These are phyloP conservation scores for Diaporthe sp. DNA, from an alignment of 2,329 filamentous ascomycete genomes.

Conservation along the genomic window DNA sequence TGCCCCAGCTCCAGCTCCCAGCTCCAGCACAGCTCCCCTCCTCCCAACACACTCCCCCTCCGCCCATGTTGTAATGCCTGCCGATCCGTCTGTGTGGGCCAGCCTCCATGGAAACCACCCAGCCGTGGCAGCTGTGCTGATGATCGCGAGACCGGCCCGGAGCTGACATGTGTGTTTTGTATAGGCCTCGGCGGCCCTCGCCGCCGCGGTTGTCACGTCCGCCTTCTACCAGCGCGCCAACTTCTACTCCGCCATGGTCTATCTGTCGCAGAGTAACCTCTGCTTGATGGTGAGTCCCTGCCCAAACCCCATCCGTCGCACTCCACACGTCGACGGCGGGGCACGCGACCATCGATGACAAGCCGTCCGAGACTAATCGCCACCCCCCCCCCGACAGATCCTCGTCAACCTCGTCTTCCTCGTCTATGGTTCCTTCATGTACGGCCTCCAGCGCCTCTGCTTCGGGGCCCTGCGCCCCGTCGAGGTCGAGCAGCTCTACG, in stretches of 20 bases:
- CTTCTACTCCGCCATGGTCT: constrained; percentile 98
- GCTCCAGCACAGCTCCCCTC: constrained; percentile 6
- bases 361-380: background rate
- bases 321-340: background rate
- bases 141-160: background rate
- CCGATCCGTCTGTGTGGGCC: background rate
- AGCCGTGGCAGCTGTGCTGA: constrained; percentile 36
- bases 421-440: constrained; percentile 83
- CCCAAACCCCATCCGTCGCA: constrained; percentile 6
- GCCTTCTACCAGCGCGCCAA: constrained; percentile 96
- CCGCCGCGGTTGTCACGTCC: constrained; percentile 85
- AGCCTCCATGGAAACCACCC: background rate
- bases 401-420: constrained; percentile 92
- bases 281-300: constrained; percentile 82
- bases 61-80: background rate
- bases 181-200: constrained; percentile 86
- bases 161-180: constrained; percentile 19
- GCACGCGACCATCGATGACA: constrained; percentile 20
- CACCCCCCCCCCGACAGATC: constrained; percentile 68
- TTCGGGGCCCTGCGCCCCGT: constrained; percentile 92
- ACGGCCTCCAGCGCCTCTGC: constrained; percentile 88
- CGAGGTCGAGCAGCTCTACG: constrained; percentile 97
- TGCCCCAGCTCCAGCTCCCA: constrained; percentile 14
- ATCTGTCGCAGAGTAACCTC: constrained; percentile 95
- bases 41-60: background rate